Evolutionary conservation across 2,329 filamentous ascomycete genomes (phyloP).

Genomic region (Fusarium palustre): DNA sequence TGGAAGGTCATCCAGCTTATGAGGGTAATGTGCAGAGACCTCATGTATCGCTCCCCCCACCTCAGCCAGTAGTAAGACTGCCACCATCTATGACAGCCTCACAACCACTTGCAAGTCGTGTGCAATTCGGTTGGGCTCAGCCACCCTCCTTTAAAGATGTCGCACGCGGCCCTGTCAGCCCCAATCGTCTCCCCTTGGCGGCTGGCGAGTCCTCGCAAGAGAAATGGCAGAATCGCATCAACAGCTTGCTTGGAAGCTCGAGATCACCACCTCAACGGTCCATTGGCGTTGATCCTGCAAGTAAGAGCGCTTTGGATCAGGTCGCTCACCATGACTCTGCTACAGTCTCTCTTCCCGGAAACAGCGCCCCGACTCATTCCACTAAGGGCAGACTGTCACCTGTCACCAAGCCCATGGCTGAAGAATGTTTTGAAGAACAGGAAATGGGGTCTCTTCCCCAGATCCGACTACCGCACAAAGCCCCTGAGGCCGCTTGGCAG

Average conservation of each 20-base stretch:
- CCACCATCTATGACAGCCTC: constrained; percentile 65
- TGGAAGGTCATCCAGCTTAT: constrained; percentile 77
- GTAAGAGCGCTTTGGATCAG: constrained; percentile 74
- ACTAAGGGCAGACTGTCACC: constrained; percentile 58
- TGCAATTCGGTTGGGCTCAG: constrained; percentile 53
- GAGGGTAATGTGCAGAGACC: constrained; percentile 74
- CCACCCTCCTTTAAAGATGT: constrained; percentile 51
- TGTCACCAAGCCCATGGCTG: constrained; percentile 76
- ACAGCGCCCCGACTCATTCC: constrained; percentile 39
- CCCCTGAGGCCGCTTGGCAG: constrained; percentile 72
- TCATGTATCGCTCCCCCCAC: constrained; percentile 75
- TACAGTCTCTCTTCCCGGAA: constrained; percentile 75
- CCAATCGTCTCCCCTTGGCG: constrained; percentile 40
- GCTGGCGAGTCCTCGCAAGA: constrained; percentile 54
- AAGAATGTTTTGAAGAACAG: constrained; percentile 84
- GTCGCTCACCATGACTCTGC: constrained; percentile 62
- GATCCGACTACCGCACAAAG: constrained; percentile 73
- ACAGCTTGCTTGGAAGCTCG: constrained; percentile 77
- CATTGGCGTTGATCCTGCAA: constrained; percentile 74
- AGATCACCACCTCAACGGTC: constrained; percentile 70
- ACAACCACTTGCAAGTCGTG: constrained; percentile 43
- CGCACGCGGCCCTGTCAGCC: constrained; percentile 38
- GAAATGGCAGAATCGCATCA: constrained; percentile 86
- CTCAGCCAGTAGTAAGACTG: constrained; percentile 82
- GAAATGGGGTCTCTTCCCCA: constrained; percentile 82